These are phyloP conservation scores for Dalbergia cochinchinensis DNA, from an alignment of 306 rosid genomes.

Conservation along the genomic window DNA sequence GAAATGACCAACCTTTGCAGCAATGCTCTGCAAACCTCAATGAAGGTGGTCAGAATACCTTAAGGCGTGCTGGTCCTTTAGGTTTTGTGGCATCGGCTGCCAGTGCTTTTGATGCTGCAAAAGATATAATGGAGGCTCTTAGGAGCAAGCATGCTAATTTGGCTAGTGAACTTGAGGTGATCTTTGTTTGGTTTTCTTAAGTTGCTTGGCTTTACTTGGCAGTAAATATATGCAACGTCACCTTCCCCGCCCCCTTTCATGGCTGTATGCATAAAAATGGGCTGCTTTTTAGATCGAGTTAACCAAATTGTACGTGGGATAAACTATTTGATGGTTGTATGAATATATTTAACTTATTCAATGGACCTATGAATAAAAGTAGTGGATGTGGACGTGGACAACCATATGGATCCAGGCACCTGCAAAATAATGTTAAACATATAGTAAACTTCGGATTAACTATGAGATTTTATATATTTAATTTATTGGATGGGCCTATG, in stretches of 20 bases:
- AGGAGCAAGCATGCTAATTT: slow-evolving; percentile 97
- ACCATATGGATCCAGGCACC: slow-evolving; percentile 15
- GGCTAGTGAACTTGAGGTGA: slow-evolving; percentile 99
- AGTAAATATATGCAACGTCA: slow-evolving; percentile 19
- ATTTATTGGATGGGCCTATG: slow-evolving; percentile 21
- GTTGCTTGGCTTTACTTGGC: slow-evolving; percentile 36
- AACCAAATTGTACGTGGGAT: slow-evolving; percentile 2
- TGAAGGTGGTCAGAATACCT: slow-evolving; percentile 87
- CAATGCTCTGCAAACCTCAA: slow-evolving; percentile 80
- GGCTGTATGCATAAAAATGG: neutral
- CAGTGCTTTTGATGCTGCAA: slow-evolving; percentile 99
- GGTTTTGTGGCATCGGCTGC: slow-evolving; percentile 96
- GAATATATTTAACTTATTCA: neutral
- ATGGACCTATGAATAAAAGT: slow-evolving; percentile 30
- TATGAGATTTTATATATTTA: slow-evolving; percentile 3
- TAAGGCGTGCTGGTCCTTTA: slow-evolving; percentile 86
- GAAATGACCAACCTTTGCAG: slow-evolving; percentile 81
- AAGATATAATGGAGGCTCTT: slow-evolving; percentile 99
- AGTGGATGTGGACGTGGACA: slow-evolving; percentile 1
- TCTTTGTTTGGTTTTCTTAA: slow-evolving; percentile 31
- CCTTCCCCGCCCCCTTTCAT: slow-evolving; percentile 1
- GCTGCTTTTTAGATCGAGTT: slow-evolving; percentile 12
- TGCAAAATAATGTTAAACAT: slow-evolving; percentile 25
- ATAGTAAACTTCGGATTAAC: slow-evolving; percentile 28
- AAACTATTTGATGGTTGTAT: slow-evolving; percentile 8